Evolutionary conservation across 805 yeast species (phyloP).

Genomic region (Hanseniaspora valbyensis): DNA sequence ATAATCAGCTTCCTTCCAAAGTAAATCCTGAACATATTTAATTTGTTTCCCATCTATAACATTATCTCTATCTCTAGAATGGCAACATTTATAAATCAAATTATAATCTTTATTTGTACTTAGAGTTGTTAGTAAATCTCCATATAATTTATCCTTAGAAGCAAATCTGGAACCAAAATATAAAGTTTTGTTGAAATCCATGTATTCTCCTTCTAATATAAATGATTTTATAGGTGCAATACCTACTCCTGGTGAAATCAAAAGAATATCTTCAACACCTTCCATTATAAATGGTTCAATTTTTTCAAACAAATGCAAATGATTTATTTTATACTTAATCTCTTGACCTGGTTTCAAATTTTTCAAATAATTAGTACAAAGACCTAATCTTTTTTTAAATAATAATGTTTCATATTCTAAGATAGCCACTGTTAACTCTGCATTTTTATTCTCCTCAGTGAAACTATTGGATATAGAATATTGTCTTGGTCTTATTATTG

Average conservation of each 20-base stretch:
- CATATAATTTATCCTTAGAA: conserved; percentile 59
- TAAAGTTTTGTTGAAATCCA: conserved; percentile 25
- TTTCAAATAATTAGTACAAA: conserved; percentile 70
- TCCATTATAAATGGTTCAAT: conserved; percentile 30
- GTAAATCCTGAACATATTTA: conserved; percentile 68
- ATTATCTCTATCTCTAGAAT: conserved; percentile 39
- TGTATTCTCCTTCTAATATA: conserved; percentile 38
- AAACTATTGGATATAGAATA: conserved; percentile 68
- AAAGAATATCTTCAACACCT: conserved; percentile 32
- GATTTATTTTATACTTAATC: conserved; percentile 44
- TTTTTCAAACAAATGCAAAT: conserved; percentile 25
- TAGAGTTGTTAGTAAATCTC: conserved; percentile 40
- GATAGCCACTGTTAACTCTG: conserved; percentile 70
- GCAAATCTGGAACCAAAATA: conserved; percentile 67
- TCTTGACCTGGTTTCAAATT: conserved; percentile 32
- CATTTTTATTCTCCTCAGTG: conserved; percentile 27
- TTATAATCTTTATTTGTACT: conserved; percentile 30
- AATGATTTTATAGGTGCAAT: conserved; percentile 82
- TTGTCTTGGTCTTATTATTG: conserved; percentile 65
- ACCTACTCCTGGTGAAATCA: conserved; percentile 93
- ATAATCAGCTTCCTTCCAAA: conserved; percentile 41
- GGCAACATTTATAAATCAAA: conserved; percentile 31
- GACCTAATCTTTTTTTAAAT: conserved; percentile 62
- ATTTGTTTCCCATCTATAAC: conserved; percentile 17
- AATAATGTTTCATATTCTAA: conserved; percentile 80